These are phyloP conservation scores for Pestalotiopsis sp. DNA, from an alignment of 2,329 filamentous ascomycete genomes.

Conservation along the genomic window DNA sequence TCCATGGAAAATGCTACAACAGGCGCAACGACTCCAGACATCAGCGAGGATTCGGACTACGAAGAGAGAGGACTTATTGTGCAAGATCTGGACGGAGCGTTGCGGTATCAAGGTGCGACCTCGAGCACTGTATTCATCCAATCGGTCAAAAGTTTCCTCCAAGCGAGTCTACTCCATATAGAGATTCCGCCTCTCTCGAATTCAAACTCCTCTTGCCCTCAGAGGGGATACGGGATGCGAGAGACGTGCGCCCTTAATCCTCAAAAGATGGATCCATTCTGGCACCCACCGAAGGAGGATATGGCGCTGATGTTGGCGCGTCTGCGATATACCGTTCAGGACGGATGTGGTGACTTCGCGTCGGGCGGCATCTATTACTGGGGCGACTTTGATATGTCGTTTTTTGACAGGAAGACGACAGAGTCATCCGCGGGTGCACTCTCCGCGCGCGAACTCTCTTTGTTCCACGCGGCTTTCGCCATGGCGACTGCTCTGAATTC, in stretches of 20 bases:
- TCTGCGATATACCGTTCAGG: constrained; percentile 47
- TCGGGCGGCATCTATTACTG: constrained; percentile 54
- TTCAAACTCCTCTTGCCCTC: constrained; percentile 40
- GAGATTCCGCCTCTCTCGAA: constrained; percentile 11
- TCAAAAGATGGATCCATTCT: constrained; percentile 40
- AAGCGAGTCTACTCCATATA: constrained; percentile 34
- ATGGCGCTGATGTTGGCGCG: constrained; percentile 42
- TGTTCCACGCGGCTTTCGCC: constrained; percentile 50
- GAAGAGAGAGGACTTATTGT: constrained; percentile 44
- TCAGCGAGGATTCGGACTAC: constrained; percentile 15
- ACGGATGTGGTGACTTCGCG: constrained; percentile 42
- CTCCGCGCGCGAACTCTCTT: constrained; percentile 41
- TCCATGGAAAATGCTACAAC: constrained; percentile 7
- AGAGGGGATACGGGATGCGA: constrained; percentile 49
- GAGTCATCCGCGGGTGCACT: background rate
- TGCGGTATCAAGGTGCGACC: constrained; percentile 51
- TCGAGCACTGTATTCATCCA: constrained; percentile 54
- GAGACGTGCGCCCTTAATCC: constrained; percentile 46
- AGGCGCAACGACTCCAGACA: constrained; percentile 5
- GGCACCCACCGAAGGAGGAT: constrained; percentile 39
- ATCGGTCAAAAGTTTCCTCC: constrained; percentile 50
- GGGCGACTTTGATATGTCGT: constrained; percentile 38
- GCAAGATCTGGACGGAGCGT: constrained; percentile 45
- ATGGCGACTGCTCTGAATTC: constrained; percentile 36
- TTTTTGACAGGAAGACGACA: constrained; percentile 22